phyloP scores from a whole-genome alignment of 2,329 filamentous ascomycete genomes.

The Colletotrichum simmondsii region DNA sequence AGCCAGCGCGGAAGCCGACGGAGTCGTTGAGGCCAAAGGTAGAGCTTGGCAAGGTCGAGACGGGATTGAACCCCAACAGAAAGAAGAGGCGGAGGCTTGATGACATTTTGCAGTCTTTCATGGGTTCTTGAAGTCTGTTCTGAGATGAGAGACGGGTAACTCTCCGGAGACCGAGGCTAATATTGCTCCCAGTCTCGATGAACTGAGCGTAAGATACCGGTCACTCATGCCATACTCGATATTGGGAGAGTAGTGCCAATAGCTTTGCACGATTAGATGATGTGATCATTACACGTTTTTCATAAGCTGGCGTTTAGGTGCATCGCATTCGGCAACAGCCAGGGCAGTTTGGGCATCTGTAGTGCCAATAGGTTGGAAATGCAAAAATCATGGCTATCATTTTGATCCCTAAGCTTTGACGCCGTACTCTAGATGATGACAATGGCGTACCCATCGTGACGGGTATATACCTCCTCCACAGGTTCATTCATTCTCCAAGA shows the following conservation, averaged over 20 bases:
- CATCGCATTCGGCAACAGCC: neutral
- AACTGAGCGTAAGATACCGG: neutral
- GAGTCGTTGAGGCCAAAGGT: constrained; percentile 32
- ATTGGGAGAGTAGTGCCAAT: neutral
- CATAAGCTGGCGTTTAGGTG: neutral
- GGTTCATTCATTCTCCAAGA: neutral
- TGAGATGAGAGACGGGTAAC: neutral
- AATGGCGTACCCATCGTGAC: constrained; percentile 12
- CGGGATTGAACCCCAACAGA: constrained; percentile 37
- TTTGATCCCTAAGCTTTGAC: constrained; percentile 22
- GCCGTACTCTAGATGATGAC: constrained; percentile 30
- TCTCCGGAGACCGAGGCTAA: too few species aligned
- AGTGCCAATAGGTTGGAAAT: neutral
- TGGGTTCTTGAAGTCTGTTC: constrained; percentile 10
- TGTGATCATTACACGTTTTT: neutral
- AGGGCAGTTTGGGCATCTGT: neutral
- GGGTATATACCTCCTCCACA: constrained; percentile 23
- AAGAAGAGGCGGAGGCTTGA: constrained; percentile 48
- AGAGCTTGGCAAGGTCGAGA: constrained; percentile 28
- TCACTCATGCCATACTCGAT: neutral
- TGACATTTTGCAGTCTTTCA: constrained; percentile 45
- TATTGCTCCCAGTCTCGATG: neutral
- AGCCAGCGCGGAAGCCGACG: constrained; percentile 16
- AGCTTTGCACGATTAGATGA: neutral
- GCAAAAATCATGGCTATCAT: constrained; percentile 28